A percentile compares a stretch with the other conserved stretches of the same genome.
Conservation (phyloP, 139 green algal genomes). For the Asterochloris erici region DNA sequence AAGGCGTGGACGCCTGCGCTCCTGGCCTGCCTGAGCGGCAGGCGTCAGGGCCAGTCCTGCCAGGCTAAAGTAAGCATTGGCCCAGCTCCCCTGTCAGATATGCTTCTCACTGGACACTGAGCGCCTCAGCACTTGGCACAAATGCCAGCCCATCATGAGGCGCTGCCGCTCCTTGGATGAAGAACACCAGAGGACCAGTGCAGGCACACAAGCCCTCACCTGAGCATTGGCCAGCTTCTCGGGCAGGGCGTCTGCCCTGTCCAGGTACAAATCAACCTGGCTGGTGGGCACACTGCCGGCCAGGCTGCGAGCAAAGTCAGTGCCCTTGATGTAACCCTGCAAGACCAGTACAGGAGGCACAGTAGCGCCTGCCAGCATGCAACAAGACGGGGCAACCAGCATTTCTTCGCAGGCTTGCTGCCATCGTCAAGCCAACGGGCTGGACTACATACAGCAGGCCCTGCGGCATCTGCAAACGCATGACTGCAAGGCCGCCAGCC, state of each 20-base stretch:
- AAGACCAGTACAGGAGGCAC: neutral
- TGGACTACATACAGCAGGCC: neutral
- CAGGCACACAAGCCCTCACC: neutral
- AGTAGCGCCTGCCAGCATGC: neutral
- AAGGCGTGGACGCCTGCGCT: neutral
- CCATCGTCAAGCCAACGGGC: neutral
- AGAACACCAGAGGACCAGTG: neutral
- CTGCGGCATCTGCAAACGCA: neutral
- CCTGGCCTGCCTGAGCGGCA: neutral
- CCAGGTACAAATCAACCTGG: slow-evolving; percentile 31
- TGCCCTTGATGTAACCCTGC: slow-evolving; percentile 37
- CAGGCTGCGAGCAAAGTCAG: slow-evolving; percentile 38
- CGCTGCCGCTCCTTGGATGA: neutral
- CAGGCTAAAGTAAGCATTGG: neutral
- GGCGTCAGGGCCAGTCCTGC: neutral
- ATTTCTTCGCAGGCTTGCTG: neutral
- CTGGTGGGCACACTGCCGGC: slow-evolving; percentile 21
- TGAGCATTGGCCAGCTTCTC: slow-evolving; percentile 3
- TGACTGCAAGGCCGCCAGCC: neutral
- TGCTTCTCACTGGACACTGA: neutral
- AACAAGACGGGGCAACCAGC: neutral
- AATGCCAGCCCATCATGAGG: neutral
- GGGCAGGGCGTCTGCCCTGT: slow-evolving; percentile 28
- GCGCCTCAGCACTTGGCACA: neutral
- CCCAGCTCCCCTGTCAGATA: neutral